Base-by-base conservation (phyloP, 768 basidiomycete genomes). In the Dentipellis sp. region DNA sequence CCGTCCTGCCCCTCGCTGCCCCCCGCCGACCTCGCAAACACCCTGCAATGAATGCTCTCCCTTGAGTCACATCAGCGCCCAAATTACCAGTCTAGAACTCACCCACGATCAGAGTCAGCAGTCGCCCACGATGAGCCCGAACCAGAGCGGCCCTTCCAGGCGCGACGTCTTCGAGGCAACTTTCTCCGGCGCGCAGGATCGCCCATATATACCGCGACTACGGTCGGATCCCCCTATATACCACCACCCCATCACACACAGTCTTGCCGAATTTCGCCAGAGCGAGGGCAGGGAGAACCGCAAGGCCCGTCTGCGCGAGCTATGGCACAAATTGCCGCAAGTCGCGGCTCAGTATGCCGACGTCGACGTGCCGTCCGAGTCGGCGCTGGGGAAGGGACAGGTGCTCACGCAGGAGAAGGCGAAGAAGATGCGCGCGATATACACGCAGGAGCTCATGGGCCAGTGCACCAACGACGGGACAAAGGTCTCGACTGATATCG, bases 241-340 rank as follows among this genome's bases (percentile, higher is more conserved):
- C 63, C 69, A 65, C 63, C 69, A 65, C 67, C 69, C 67, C 55
- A 65, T 67, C 63, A 83, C 68, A 62, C 75, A 69, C 59, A 78
- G 76, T 49, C 76, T 94, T 48, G 68, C 72, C 38, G 86, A 84
- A 58, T 91, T 86, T 64, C 80, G 78, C 54, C 71, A 73, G 54
- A 71, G 69, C 38, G 91, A 94, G 69, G 86, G 86, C 37, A 69
- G 72, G 59, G 81, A 79, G 58, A 72, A 74, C 59, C 74, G 89
- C 38, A 83, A 85, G 66, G 73, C 72, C 50, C 78, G 82, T 50
- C 68, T 91, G 52, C 75, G 76, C 54, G 76, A 76, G 48, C 68
- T 91, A 34, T 92, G 88, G 86, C 71, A 74, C 53, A 77, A 75
- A 52, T 75, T 91, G 37, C 73, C 76, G 39, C 65, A 59, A 56